phyloP scores from a whole-genome alignment of 371 early-diverging fungal genomes.

The Lichtheimia hyalospora region DNA sequence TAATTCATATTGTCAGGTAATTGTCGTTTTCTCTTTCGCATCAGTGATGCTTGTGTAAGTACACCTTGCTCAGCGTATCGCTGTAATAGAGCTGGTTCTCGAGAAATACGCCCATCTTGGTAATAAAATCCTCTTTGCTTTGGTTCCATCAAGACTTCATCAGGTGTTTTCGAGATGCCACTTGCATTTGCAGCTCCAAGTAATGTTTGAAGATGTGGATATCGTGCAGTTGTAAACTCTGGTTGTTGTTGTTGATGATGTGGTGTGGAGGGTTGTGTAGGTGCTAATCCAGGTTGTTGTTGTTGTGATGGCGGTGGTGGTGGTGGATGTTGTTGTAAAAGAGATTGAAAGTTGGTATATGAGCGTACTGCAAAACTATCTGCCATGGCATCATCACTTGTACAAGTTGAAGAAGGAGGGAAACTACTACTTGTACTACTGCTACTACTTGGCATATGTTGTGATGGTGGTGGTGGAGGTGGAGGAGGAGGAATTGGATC shows the following conservation, averaged over 20 bases:
- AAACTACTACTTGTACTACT: neutral
- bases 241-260: too few species aligned
- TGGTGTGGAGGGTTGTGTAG: neutral
- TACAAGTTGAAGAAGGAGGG: neutral
- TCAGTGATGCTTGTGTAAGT: slow-evolving; percentile 28
- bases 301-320: slow-evolving; percentile 2
- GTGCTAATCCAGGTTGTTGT: neutral
- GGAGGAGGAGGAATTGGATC: neutral
- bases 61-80: slow-evolving; percentile 40
- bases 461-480: neutral
- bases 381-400: neutral
- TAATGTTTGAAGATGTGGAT: slow-evolving; percentile 9
- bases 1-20: slow-evolving; percentile 3
- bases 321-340: neutral
- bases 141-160: slow-evolving; percentile 24
- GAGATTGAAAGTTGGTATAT: slow-evolving; percentile 6
- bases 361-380: slow-evolving; percentile 7
- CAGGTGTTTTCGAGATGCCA: neutral
- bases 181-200: neutral
- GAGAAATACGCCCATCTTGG: slow-evolving; percentile 28
- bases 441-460: neutral
- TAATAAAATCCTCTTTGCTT: slow-evolving; percentile 38
- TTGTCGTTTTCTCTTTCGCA: slow-evolving; percentile 26
- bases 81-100: slow-evolving; percentile 27
- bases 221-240: slow-evolving; percentile 1